Base-by-base conservation (phyloP, 2,329 filamentous ascomycete species). In the Calcarisporium arbuscula region DNA sequence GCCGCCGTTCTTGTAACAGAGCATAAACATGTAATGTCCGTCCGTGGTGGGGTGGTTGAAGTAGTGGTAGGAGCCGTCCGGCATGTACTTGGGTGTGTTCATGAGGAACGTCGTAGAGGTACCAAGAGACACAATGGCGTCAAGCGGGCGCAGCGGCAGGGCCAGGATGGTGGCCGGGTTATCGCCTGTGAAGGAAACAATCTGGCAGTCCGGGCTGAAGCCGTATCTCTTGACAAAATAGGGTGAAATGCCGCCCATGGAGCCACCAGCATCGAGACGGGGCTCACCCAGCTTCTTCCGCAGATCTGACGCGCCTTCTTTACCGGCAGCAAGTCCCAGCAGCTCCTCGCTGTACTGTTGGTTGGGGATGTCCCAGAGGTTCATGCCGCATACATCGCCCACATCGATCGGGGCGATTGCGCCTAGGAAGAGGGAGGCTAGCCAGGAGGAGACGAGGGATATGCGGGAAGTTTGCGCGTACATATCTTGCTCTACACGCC, bases 1-100 rank as follows among this genome's bases (percentile, higher is more conserved):
- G 3, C 88, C 88, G 47, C 92, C 92, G 62, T 98, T 98, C 65
- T 96, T 96, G 70, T 96, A 98, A 72, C 92, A 98, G 22, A 98
- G 78, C 92, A 98, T 98, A 64, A 98, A 96, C 92, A 98, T 96
- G 73, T 94, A 95, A 40, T 95, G 75, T 2, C 85, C 87, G 0
- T 80, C 67, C 1, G 87, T 94, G 28, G 88, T 92, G 2, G 92
- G 92, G 61, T 96, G 89, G 67, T 95, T 95, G 76, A 96, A 94
- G 70, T 96, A 95, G 67, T 98, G 92, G 54, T 95, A 95, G 6
- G 84, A 77, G 4, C 87, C 85, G 53, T 95, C 82, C 3, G 92
- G 87, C 57, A 82, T 82, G 71, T 95, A 96, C 50, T 77, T 72
- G n/a, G 86, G 80, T 5, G 92, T 96, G 52, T 85, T 88, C 90